These are phyloP conservation scores for Hypsizygus marmoreus DNA, from an alignment of 768 basidiomycete genomes.

Conservation along the genomic window DNA sequence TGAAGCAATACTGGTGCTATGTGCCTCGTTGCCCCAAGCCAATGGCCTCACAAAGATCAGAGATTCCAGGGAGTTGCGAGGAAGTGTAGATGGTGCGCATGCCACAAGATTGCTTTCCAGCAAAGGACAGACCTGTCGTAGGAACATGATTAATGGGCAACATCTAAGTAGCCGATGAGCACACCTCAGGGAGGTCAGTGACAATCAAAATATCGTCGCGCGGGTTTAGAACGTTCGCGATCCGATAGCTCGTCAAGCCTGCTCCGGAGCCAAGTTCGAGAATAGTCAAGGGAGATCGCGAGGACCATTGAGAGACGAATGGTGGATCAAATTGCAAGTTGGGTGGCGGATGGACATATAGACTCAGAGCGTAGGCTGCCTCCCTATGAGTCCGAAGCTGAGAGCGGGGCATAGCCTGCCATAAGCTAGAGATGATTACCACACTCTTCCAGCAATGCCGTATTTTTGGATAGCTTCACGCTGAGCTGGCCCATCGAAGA, in stretches of 20 bases:
- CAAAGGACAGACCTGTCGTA: conserved; percentile 46
- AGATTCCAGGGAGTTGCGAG: conserved; percentile 10
- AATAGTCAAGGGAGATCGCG: conserved; percentile 31
- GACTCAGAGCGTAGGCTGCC: conserved; percentile 61
- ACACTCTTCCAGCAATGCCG: conserved; percentile 85
- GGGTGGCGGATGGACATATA: conserved; percentile 49
- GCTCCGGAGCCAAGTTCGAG: conserved; percentile 85
- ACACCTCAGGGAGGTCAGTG: conserved; percentile 82
- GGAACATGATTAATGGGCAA: not conserved
- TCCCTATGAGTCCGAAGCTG: conserved; percentile 54
- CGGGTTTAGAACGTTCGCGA: conserved; percentile 36
- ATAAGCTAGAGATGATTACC: conserved; percentile 45
- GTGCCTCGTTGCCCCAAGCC: conserved; percentile 63
- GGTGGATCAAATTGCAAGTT: conserved; percentile 56
- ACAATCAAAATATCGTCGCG: conserved; percentile 51
- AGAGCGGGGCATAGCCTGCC: conserved; percentile 13
- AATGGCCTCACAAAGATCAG: conserved; percentile 55
- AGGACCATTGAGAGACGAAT: conserved; percentile 29
- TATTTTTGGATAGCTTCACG: conserved; percentile 63
- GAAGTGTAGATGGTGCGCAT: conserved; percentile 1
- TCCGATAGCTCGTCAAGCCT: conserved; percentile 55
- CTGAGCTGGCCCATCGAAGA: conserved; percentile 44
- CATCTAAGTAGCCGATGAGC: not conserved
- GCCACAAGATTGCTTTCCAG: conserved; percentile 39
- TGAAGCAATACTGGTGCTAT: conserved; percentile 41